Evolutionary conservation across 257 asterid species (phyloP).

Genomic region (Solanum bulbocastanum): DNA sequence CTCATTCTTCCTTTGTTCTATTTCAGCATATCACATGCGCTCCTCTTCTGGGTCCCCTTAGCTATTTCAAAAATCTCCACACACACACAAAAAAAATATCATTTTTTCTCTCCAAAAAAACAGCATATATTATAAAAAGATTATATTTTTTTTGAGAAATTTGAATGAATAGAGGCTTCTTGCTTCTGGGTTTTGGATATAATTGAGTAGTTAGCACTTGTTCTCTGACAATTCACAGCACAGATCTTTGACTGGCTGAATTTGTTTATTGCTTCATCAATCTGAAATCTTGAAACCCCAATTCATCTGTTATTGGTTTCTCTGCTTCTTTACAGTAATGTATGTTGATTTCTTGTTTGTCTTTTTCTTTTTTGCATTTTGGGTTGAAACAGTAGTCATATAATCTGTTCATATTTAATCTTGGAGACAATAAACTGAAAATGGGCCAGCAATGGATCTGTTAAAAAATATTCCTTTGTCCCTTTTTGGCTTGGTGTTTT

Average conservation of each 20-base stretch:
- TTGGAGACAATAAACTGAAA: neutral
- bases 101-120: neutral
- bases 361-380: neutral
- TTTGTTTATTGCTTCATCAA: neutral
- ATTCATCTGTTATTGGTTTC: neutral
- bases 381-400: neutral
- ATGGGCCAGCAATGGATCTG: slow-evolving; percentile 1
- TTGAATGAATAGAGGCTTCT: neutral
- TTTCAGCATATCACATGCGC: slow-evolving; percentile 3
- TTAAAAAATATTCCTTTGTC: neutral
- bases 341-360: neutral
- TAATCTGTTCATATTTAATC: neutral
- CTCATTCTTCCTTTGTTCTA: neutral
- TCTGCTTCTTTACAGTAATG: neutral
- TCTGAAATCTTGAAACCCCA: slow-evolving; percentile 14
- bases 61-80: neutral
- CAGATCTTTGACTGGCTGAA: slow-evolving; percentile 18
- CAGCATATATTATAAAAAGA: neutral
- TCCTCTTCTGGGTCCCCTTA: neutral
- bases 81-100: neutral
- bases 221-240: slow-evolving; percentile 9
- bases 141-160: neutral
- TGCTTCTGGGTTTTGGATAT: neutral
- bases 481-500: neutral
- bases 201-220: neutral